Evolutionary conservation across 202 grass and related monocot species (phyloP), one percentile per base, ranked within the genome.

Genomic region (Schoenoplectus tabernaemontani): DNA sequence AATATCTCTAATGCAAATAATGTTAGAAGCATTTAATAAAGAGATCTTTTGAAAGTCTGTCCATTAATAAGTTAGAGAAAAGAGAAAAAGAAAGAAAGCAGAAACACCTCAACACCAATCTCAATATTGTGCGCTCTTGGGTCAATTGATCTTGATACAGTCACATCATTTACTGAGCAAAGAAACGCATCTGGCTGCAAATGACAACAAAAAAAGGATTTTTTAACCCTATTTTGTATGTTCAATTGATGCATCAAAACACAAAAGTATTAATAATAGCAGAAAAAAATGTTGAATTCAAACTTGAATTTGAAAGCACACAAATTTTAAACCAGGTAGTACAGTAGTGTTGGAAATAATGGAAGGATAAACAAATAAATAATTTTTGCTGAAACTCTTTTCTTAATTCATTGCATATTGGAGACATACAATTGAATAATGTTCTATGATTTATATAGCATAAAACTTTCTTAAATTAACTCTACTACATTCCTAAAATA

Each of bases 151-250:
- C 68, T 92, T 73, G 85, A 65, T 17, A 89, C 71, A 80, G 81
- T 88, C n/a, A 98, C 96, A 62, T 98, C 96, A 86, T 92, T 95
- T 20, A 92, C 64, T 8, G 86, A 95, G 82, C 91, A 95, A 46
- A 98, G 91, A 87, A 92, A 92, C 61, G 90, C 85, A 80, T 92
- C 86, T 78, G 86, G 76, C 96, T 98, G 60, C 54, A 92, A 88
- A 37, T 36, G 64, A 54, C 60, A 85, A 54, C 60, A 85, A 78
- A 70, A 48, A 41, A 59, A 58, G 67, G 38, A 83, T 16, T 33
- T 9, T 7, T 7, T 48, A 51, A 33, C 33, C 6, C 47, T n/a
- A 75, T 34, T 69, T 53, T 54, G 26, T 75, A 28, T 54, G 7
- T 53, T 54, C 15, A 54, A 75, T 75, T 47, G 42, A 28, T 75